These are phyloP conservation scores for Biscogniauxia sp. DNA, from an alignment of 2,329 filamentous ascomycete species.

Conservation along the genomic window DNA sequence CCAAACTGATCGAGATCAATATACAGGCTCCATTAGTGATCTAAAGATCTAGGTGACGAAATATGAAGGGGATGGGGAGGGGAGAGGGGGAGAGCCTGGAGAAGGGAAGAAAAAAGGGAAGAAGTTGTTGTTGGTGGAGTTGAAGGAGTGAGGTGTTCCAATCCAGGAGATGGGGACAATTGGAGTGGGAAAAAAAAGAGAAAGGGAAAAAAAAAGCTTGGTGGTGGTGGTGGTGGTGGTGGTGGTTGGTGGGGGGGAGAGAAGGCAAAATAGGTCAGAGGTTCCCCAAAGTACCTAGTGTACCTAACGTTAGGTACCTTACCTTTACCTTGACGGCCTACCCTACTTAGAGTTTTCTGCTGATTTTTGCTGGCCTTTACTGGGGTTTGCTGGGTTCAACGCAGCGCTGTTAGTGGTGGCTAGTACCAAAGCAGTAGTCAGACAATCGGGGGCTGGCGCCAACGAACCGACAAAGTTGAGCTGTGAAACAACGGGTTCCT, in stretches of 20 bases:
- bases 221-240: neutral
- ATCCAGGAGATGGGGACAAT: conserved; percentile 2
- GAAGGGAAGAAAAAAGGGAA: conserved; percentile 29
- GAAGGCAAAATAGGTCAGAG: neutral
- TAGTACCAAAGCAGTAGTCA: neutral
- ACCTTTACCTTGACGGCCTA: too few relatives aligned
- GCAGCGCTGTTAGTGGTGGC: neutral
- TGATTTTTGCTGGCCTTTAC: too few relatives aligned
- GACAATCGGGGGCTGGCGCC: neutral
- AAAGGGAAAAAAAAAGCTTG: neutral
- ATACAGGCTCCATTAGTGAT: conserved; percentile 38
- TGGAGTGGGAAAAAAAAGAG: neutral
- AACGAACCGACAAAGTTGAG: neutral
- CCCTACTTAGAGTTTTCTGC: too few relatives aligned
- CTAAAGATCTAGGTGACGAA: conserved; percentile 14
- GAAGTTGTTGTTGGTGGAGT: conserved; percentile 2
- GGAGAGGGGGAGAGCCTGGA: conserved; percentile 29
- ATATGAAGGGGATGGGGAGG: conserved; percentile 18
- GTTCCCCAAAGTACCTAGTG: neutral
- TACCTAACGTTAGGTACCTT: neutral
- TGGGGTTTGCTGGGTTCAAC: neutral
- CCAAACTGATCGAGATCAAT: conserved; percentile 35
- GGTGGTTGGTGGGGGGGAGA: neutral
- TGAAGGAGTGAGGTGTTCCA: conserved; percentile 6
- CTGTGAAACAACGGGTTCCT: neutral